Evolutionary conservation across 192 early-diverging fungal genomes (phyloP).

Genomic region (Fimicolochytrium jonesii): DNA sequence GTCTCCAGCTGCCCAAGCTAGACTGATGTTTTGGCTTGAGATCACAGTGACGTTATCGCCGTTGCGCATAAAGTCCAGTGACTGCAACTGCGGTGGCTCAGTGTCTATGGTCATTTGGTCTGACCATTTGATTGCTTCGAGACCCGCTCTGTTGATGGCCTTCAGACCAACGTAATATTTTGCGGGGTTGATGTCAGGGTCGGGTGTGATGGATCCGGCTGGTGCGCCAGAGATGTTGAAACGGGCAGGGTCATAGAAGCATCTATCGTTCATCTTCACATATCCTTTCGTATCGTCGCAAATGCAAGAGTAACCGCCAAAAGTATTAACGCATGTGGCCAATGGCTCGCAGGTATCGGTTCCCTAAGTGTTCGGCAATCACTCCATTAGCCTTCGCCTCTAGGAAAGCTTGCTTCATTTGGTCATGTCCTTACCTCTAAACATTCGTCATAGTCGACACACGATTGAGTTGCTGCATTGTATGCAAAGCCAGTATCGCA

Average conservation of each 20-base stretch:
- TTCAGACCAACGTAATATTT: not conserved
- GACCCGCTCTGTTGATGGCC: not conserved
- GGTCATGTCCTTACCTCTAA: not conserved
- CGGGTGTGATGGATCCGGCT: not conserved
- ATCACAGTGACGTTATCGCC: no score
- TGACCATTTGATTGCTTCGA: not conserved
- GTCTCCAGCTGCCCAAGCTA: no score
- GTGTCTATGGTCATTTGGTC: not conserved
- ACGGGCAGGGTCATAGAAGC: not conserved
- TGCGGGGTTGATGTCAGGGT: not conserved
- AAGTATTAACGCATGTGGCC: not conserved
- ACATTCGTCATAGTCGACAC: constrained; percentile 1
- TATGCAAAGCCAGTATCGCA: not conserved
- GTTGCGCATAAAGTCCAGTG: not conserved
- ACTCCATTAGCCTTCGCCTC: no score
- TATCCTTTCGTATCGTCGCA: not conserved
- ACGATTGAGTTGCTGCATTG: not conserved
- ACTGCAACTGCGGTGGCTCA: not conserved
- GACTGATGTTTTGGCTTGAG: no score
- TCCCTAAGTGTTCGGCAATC: no score
- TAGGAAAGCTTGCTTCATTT: not conserved
- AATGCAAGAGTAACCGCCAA: not conserved
- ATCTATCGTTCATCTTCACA: not conserved
- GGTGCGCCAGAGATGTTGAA: not conserved
- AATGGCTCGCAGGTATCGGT: no score